phyloP scores from a whole-genome alignment of 345 rosid species.

The Lenwebbia sp. region DNA sequence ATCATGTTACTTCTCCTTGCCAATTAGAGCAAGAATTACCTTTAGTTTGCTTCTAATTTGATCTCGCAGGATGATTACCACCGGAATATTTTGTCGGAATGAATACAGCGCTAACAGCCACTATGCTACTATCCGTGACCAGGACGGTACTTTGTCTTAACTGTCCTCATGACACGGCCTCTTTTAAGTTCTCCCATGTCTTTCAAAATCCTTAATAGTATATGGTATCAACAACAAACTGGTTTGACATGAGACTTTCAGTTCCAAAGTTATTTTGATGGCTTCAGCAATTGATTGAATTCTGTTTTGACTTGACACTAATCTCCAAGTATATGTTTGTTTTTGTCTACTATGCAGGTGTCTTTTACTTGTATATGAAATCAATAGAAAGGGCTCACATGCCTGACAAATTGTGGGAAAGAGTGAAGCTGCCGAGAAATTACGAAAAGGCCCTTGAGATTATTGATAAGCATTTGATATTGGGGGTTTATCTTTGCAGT shows the following conservation, averaged over 20 bases:
- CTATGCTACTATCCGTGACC: conserved; percentile 80
- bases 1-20: background rate
- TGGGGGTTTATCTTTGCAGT: too few species aligned
- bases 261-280: too few species aligned
- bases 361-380: too few species aligned
- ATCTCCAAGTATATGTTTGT: too few species aligned
- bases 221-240: background rate
- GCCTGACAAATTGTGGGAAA: too few species aligned
- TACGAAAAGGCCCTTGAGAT: too few species aligned
- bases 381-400: too few species aligned
- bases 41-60: background rate
- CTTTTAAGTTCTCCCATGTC: background rate
- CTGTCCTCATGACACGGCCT: background rate
- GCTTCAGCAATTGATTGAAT: too few species aligned
- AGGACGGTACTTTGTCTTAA: conserved; percentile 42
- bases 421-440: too few species aligned
- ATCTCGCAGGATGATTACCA: conserved; percentile 45
- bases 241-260: background rate
- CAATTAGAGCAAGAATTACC: background rate
- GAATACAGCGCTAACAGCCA: conserved; percentile 90
- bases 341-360: too few species aligned
- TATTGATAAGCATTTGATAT: too few species aligned
- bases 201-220: background rate
- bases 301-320: too few species aligned
- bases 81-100: conserved; percentile 88